phyloP scores from a whole-genome alignment of 2,329 filamentous ascomycete genomes.

The Monosporascus sp. region DNA sequence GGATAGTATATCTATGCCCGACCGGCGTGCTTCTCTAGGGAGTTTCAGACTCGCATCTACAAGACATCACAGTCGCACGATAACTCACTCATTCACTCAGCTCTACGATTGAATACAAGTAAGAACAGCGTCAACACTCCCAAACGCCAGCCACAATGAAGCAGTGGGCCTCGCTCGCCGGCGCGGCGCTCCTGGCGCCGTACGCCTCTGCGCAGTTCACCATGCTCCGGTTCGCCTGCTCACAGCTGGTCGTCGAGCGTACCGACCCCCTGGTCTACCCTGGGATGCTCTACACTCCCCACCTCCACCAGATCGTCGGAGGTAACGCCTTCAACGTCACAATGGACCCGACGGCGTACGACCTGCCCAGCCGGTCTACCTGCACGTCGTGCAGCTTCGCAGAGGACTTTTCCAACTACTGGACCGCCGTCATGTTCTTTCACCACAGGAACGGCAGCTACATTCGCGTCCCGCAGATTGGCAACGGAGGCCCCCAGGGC shows the following conservation, averaged over 20 bases:
- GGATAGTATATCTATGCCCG: neutral
- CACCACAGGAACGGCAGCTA: conserved; percentile 38
- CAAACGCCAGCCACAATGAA: conserved; percentile 17
- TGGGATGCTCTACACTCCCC: conserved; percentile 38
- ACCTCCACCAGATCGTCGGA: conserved; percentile 43
- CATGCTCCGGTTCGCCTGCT: conserved; percentile 44
- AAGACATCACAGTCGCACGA: neutral
- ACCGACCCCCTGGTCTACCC: conserved; percentile 43
- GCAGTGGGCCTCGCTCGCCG: conserved; percentile 29
- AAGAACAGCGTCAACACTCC: neutral
- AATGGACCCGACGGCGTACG: conserved; percentile 34
- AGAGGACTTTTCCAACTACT: conserved; percentile 43
- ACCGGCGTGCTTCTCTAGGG: neutral
- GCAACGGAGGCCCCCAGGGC: conserved; percentile 41
- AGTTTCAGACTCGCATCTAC: neutral
- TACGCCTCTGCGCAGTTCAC: conserved; percentile 29
- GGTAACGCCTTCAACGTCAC: conserved; percentile 41
- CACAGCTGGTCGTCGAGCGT: conserved; percentile 42
- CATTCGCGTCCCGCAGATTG: conserved; percentile 38
- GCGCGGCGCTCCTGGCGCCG: conserved; percentile 26
- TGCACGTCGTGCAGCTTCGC: conserved; percentile 41
- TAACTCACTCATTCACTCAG: neutral
- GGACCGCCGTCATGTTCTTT: conserved; percentile 43
- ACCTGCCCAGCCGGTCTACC: conserved; percentile 30
- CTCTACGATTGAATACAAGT: neutral